Percentiles rank a stretch among this genome's conserved stretches.
These are phyloP conservation scores for Lolium rigidum DNA, from an alignment of 176 grass and related monocot genomes.

Conservation along the genomic window DNA sequence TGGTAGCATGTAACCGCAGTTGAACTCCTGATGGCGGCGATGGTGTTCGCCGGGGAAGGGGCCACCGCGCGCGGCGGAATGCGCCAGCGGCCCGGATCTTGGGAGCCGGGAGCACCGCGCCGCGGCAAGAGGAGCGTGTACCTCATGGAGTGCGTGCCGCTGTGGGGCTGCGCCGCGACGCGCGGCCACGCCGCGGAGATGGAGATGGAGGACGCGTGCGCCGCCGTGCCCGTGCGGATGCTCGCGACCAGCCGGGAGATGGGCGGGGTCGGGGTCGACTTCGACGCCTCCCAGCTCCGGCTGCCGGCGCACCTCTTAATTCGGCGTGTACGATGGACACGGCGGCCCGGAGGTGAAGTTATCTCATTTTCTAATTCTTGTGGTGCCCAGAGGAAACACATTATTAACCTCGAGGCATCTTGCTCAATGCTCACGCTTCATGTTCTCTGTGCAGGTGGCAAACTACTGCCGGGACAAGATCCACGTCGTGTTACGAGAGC, in stretches of 20 bases:
- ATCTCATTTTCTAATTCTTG: background rate
- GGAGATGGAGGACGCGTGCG: constrained; percentile 72
- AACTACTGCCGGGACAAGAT: constrained; percentile 70
- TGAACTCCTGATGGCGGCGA: constrained; percentile 35
- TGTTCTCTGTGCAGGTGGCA: constrained; percentile 52
- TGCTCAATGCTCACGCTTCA: background rate
- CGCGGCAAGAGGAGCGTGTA: constrained; percentile 49
- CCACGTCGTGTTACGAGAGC: constrained; percentile 54
- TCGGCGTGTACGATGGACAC: constrained; percentile 85
- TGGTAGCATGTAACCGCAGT: background rate
- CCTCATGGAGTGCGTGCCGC: constrained; percentile 53
- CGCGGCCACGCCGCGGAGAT: constrained; percentile 48
- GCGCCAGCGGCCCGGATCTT: constrained; percentile 26
- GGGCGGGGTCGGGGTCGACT: constrained; percentile 44
- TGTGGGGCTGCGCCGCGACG: constrained; percentile 59
- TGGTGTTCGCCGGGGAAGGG: constrained; percentile 17
- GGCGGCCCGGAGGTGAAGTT: constrained; percentile 49
- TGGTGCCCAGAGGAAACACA: background rate
- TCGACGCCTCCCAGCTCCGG: constrained; percentile 26
- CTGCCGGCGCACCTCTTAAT: constrained; percentile 63
- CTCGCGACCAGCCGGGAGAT: constrained; percentile 43
- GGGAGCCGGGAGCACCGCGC: background rate
- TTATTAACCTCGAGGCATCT: background rate
- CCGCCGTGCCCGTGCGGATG: constrained; percentile 56
- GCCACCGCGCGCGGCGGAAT: constrained; percentile 23